Base-by-base conservation (phyloP, 2,329 filamentous ascomycete genomes). In the Apiospora rasikravindrae region DNA sequence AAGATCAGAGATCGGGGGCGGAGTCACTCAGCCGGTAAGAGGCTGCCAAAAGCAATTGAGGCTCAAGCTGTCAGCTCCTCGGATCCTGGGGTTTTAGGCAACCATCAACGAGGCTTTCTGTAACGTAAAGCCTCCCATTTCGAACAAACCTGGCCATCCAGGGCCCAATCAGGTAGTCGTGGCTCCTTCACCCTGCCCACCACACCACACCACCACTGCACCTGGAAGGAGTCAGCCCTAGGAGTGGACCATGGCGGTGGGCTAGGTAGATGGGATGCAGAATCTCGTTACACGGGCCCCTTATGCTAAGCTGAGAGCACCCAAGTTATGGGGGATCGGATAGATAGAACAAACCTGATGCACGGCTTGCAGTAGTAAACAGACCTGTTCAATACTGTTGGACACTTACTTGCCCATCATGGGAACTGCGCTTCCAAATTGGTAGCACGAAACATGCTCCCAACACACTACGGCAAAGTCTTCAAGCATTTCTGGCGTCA, bases 91-190 rank as follows among this genome's bases (percentile, higher is more conserved):
- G 66, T 19, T 19, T 68, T 45, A 68, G 66, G 66, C 66, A 68
- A 68, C 66, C 40, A 68, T 68, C 66, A n/a, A 33, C 13, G n/a
- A 33, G 66, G 26, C 40, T 47, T 26, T 45, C 44, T 44, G 57
- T 40, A 66, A 71, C 45, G 49, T 51, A 51, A 51, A 51, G 70
- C 70, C 70, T 51, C 53, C 40, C 37, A 47, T 47, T 66, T 66
- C 24, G 40, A 71, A 26, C 67, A n/a, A 61, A 71, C 70, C 70
- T 57, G 26, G 37, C 47, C 19, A 53, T 42, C n/a, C 24, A 24
- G 42, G 40, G 13, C n/a, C 66, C 66, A 68, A 68, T 47, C 66
- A 68, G 2, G 66, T n/a, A n/a, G n/a, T 33, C 8, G 24, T 22
- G 19, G 22, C 24, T 61, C 53, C 53, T 61, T 67, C 47, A 64